Evolutionary conservation across 2,329 filamentous ascomycete species (phyloP).

Genomic region (Reticulascus tulasneorum): DNA sequence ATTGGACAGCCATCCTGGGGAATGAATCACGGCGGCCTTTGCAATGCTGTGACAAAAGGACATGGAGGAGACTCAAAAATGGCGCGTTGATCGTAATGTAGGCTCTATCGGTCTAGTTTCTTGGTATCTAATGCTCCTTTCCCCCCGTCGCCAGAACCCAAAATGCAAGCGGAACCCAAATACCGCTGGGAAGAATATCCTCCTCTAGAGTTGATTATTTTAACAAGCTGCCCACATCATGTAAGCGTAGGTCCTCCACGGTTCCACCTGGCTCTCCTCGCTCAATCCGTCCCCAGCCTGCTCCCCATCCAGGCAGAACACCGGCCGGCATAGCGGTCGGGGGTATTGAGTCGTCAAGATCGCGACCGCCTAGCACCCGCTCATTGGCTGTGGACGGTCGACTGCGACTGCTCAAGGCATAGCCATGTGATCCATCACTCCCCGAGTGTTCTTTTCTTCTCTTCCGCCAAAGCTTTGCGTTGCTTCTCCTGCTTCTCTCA

Average conservation of each 20-base stretch:
- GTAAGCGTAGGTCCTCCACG: constrained; percentile 23
- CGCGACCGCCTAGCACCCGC: constrained; percentile 10
- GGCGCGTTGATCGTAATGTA: no score
- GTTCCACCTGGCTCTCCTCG: constrained; percentile 17
- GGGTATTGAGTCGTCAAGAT: constrained; percentile 3
- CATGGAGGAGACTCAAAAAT: no score
- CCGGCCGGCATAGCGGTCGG: background rate
- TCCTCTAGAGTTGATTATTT: no score
- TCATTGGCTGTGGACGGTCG: constrained; percentile 18
- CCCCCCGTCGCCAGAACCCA: no score
- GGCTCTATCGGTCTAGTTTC: no score
- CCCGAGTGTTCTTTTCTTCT: constrained; percentile 16
- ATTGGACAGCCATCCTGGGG: no score
- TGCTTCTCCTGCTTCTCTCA: constrained; percentile 11
- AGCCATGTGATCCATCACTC: constrained; percentile 6
- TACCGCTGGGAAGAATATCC: no score
- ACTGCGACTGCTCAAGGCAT: constrained; percentile 15
- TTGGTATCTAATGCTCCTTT: no score
- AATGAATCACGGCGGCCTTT: no score
- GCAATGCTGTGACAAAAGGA: no score
- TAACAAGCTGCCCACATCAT: constrained; percentile 30
- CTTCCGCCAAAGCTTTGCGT: constrained; percentile 13
- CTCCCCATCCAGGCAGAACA: constrained; percentile 10
- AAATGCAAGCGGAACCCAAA: no score
- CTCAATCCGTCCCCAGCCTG: constrained; percentile 26